Evolutionary conservation across 1,284 basidiomycete genomes (phyloP).

Genomic region (Austroboletus novae-zelandiae): DNA sequence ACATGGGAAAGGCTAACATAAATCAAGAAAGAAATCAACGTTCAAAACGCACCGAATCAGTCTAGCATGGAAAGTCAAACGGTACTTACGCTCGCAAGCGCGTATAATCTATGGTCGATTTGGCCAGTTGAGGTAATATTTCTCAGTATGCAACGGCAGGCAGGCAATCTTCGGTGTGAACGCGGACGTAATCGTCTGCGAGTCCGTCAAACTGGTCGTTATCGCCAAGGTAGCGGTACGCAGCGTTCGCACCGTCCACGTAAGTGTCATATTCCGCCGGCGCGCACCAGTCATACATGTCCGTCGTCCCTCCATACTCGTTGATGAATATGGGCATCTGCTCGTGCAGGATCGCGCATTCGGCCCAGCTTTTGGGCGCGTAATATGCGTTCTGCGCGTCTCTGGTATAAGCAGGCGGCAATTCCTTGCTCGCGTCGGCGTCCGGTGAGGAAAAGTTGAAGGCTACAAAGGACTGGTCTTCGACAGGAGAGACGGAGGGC

Average conservation of each 20-base stretch:
- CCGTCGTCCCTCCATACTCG: constrained; percentile 18
- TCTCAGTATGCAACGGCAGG: constrained; percentile 24
- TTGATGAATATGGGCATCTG: constrained; percentile 33
- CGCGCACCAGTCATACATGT: constrained; percentile 25
- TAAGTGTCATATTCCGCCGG: constrained; percentile 15
- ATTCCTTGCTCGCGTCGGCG: constrained; percentile 17
- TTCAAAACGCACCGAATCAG: neutral
- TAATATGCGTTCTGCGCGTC: constrained; percentile 20
- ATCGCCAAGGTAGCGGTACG: constrained; percentile 15
- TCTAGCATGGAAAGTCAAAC: neutral
- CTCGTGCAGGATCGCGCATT: constrained; percentile 17
- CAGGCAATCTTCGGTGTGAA: constrained; percentile 19
- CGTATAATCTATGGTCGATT: constrained; percentile 5
- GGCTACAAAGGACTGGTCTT: constrained; percentile 19
- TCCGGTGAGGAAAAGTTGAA: constrained; percentile 17
- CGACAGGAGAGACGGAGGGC: constrained; percentile 25
- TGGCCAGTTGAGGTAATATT: neutral
- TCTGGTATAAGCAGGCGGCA: constrained; percentile 15
- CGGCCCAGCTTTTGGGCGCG: constrained; percentile 27
- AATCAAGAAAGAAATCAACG: neutral
- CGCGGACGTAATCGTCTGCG: constrained; percentile 15
- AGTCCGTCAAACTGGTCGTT: constrained; percentile 10
- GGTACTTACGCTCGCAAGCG: neutral
- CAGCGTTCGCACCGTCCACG: constrained; percentile 1
- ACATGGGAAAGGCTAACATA: constrained; percentile 7